phyloP scores from a whole-genome alignment of 306 rosid species.

The Clitoria ternatea region DNA sequence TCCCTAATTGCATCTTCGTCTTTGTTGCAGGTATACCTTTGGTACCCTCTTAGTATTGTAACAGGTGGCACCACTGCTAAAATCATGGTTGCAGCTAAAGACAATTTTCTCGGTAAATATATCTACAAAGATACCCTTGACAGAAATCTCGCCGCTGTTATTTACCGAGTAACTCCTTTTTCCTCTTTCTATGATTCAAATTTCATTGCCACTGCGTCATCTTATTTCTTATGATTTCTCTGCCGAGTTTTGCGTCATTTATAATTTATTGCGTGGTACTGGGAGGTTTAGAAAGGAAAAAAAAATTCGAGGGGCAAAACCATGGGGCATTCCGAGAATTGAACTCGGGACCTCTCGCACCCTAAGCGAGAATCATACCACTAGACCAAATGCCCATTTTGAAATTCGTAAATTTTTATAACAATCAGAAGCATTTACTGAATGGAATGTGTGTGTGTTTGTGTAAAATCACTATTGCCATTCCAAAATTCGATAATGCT shows the following conservation, averaged over 20 bases:
- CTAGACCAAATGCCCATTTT: conserved; percentile 27
- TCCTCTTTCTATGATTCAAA: not conserved
- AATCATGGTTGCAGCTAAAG: conserved; percentile 94
- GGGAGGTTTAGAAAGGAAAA: not conserved
- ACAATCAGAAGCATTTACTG: not conserved
- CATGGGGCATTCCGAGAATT: conserved; percentile 39
- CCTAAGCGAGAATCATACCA: conserved; percentile 39
- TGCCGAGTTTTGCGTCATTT: too few relatives aligned
- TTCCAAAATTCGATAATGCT: not conserved
- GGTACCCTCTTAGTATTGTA: conserved; percentile 93
- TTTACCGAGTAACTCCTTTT: conserved; percentile 49
- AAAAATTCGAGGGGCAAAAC: too few relatives aligned
- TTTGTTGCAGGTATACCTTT: conserved; percentile 58
- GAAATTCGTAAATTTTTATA: rapidly evolving
- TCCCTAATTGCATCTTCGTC: not conserved
- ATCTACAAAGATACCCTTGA: conserved; percentile 91
- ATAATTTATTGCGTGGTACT: too few relatives aligned
- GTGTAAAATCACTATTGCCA: not conserved
- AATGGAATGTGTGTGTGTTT: not conserved
- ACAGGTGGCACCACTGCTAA: conserved; percentile 95
- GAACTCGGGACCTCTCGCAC: conserved; percentile 36
- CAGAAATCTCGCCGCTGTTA: conserved; percentile 88
- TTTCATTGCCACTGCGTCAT: not conserved
- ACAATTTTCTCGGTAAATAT: conserved; percentile 85
- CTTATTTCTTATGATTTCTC: too few relatives aligned